phyloP scores from a whole-genome alignment of 2,329 filamentous ascomycete species.

The Fusarium staphyleae region DNA sequence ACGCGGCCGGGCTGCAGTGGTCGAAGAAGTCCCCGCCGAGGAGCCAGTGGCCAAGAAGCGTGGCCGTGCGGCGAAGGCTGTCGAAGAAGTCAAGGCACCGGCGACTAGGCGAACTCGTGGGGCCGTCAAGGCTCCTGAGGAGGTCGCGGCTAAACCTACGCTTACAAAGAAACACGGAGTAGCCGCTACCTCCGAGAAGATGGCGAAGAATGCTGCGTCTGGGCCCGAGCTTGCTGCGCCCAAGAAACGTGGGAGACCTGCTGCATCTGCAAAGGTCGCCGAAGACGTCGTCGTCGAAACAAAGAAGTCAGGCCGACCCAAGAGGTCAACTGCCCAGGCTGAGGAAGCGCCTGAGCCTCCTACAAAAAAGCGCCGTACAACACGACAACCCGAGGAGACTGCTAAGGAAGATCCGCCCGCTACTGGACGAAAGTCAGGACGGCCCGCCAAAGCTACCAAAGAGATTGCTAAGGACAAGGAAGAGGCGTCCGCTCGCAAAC shows the following conservation, averaged over 20 bases:
- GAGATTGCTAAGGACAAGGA: neutral
- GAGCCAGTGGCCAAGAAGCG: conserved; percentile 10
- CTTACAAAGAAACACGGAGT: conserved; percentile 19
- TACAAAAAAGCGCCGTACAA: conserved; percentile 30
- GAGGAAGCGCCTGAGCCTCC: conserved; percentile 22
- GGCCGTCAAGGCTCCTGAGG: conserved; percentile 9
- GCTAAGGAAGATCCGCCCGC: conserved; percentile 5
- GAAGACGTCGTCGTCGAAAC: conserved; percentile 7
- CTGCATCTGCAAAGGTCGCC: neutral
- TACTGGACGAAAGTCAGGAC: conserved; percentile 13
- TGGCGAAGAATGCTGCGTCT: conserved; percentile 4
- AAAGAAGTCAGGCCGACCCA: conserved; percentile 34
- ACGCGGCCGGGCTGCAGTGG: conserved; percentile 24
- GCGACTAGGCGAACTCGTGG: conserved; percentile 25
- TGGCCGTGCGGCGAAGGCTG: conserved; percentile 3
- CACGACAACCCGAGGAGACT: conserved; percentile 19
- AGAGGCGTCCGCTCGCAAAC: conserved; percentile 17
- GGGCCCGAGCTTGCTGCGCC: conserved; percentile 11
- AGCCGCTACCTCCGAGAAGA: conserved; percentile 10
- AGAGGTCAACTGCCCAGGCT: conserved; percentile 18
- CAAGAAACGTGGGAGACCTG: conserved; percentile 21
- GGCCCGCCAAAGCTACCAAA: conserved; percentile 20
- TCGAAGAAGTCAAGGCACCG: conserved; percentile 6
- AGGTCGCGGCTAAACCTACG: conserved; percentile 5
- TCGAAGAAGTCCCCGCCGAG: neutral